These are phyloP conservation scores for Trichosporon ovoides DNA, from an alignment of 1,284 basidiomycete genomes.

Conservation along the genomic window DNA sequence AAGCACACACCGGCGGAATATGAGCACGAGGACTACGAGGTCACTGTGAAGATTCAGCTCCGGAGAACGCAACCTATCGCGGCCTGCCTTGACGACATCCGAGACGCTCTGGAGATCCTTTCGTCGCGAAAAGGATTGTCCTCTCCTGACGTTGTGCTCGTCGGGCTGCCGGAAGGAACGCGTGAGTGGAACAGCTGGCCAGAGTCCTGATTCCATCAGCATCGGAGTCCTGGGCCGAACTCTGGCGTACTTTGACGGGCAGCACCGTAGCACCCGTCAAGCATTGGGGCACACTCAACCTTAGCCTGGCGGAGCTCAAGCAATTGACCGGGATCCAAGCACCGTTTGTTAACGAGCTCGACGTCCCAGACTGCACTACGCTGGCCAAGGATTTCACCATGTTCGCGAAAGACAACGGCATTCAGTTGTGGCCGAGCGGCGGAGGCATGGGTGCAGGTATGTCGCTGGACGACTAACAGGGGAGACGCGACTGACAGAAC, in stretches of 20 bases:
- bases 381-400: conserved; percentile 38
- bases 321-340: conserved; percentile 14
- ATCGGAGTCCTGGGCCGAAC: conserved; percentile 3
- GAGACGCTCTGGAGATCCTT: conserved; percentile 26
- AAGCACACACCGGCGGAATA: conserved; percentile 22
- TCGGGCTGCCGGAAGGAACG: conserved; percentile 28
- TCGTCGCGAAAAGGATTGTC: conserved; percentile 28
- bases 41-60: conserved; percentile 46
- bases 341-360: conserved; percentile 39
- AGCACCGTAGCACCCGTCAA: conserved; percentile 14
- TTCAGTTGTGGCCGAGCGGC: conserved; percentile 47
- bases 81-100: conserved; percentile 17
- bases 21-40: conserved; percentile 30
- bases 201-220: conserved; percentile 8
- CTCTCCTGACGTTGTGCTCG: conserved; percentile 32
- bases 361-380: conserved; percentile 47
- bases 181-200: conserved; percentile 14
- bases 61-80: neutral
- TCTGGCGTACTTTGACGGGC: conserved; percentile 9
- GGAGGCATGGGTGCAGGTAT: conserved; percentile 43
- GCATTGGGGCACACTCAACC: conserved; percentile 38
- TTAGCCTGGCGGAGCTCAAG: conserved; percentile 27
- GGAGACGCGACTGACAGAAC: neutral
- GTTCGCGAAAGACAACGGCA: conserved; percentile 35
- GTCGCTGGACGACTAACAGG: conserved; percentile 9